A percentile compares a stretch with the other conserved stretches of the same genome.
Evolutionary conservation across 495 filamentous ascomycete species (phyloP).

Genomic region (Aspergillus homomorphus): DNA sequence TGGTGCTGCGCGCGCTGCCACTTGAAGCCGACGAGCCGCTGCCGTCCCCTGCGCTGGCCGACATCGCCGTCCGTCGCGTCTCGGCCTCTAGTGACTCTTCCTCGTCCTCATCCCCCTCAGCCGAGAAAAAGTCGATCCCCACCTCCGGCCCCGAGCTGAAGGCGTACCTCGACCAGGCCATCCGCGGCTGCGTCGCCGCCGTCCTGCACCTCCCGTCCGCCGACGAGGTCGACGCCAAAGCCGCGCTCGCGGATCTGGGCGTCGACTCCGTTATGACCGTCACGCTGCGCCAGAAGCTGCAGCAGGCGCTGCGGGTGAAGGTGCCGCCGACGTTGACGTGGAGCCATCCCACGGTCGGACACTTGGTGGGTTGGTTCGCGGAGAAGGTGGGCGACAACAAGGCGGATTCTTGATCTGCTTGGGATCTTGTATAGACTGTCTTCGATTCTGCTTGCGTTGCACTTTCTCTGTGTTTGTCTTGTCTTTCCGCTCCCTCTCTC

Average conservation of each 20-base stretch:
- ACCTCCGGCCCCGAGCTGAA: slow-evolving; percentile 22
- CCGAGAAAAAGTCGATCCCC: slow-evolving; percentile 9
- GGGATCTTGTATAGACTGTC: too few relatives aligned
- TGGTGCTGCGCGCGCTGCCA: slow-evolving; percentile 27
- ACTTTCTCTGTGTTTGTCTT: too few relatives aligned
- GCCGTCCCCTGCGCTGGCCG: slow-evolving; percentile 26
- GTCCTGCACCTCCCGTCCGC: slow-evolving; percentile 25
- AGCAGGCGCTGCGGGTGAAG: slow-evolving; percentile 36
- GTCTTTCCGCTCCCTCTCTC: too few relatives aligned
- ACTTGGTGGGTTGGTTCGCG: slow-evolving; percentile 26
- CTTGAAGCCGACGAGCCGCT: slow-evolving; percentile 28
- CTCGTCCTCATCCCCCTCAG: slow-evolving; percentile 2
- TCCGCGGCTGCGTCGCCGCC: slow-evolving; percentile 23
- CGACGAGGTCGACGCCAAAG: slow-evolving; percentile 35
- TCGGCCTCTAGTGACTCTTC: neutral
- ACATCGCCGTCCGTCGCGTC: slow-evolving; percentile 29
- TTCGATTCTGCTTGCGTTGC: too few relatives aligned
- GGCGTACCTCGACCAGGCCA: slow-evolving; percentile 24
- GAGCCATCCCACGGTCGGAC: slow-evolving; percentile 36
- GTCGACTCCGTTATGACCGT: slow-evolving; percentile 48
- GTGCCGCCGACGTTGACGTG: slow-evolving; percentile 43
- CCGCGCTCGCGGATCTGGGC: slow-evolving; percentile 37
- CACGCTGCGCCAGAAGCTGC: slow-evolving; percentile 33
- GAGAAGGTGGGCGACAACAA: neutral
- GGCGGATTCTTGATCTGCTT: too few relatives aligned